phyloP scores from a whole-genome alignment of 257 asterid genomes.

The Solanum pinnatisectum region DNA sequence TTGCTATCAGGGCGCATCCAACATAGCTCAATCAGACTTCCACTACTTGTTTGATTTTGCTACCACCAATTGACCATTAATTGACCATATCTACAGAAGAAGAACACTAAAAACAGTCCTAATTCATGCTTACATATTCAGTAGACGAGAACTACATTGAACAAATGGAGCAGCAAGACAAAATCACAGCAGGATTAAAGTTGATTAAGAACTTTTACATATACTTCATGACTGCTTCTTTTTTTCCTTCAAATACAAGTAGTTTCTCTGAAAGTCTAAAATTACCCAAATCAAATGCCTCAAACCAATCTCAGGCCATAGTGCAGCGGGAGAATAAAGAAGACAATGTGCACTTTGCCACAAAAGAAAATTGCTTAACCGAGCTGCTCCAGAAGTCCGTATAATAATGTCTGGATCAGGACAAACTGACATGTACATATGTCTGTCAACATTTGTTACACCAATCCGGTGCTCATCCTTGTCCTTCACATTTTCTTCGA shows the following conservation, averaged over 20 bases:
- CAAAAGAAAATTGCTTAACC: conserved; percentile 72
- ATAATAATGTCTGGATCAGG: conserved; percentile 70
- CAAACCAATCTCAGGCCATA: conserved; percentile 79
- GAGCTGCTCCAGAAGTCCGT: conserved; percentile 77
- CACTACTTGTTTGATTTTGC: background rate
- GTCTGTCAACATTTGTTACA: conserved; percentile 42
- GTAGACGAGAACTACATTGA: background rate
- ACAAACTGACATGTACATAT: conserved; percentile 56
- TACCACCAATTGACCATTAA: background rate
- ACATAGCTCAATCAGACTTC: background rate
- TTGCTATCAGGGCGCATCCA: background rate
- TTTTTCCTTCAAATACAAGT: conserved; percentile 33
- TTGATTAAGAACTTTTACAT: background rate
- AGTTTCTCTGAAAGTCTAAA: conserved; percentile 52
- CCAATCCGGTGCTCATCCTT: conserved; percentile 9
- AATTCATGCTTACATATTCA: background rate
- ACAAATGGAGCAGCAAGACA: background rate
- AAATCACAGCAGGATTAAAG: background rate
- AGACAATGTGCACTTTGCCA: conserved; percentile 69
- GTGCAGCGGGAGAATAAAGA: conserved; percentile 49
- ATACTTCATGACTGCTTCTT: conserved; percentile 19
- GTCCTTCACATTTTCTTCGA: conserved; percentile 6
- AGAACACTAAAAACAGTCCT: background rate
- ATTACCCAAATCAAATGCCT: conserved; percentile 53
- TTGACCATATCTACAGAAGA: background rate